Conservation (phyloP, 805 yeast genomes). For the Lipomyces sp. region DNA sequence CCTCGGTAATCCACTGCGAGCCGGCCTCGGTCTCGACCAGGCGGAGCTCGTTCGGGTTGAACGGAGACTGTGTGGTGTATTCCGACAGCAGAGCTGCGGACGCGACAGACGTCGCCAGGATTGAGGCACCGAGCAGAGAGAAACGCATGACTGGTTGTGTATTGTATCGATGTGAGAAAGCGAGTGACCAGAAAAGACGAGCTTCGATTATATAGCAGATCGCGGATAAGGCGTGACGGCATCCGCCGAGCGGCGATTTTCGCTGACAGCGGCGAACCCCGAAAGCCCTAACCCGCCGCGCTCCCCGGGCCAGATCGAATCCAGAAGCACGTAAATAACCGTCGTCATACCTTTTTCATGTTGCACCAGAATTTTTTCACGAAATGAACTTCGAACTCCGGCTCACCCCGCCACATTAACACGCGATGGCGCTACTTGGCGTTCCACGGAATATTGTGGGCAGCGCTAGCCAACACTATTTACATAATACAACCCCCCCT, state of each 20-base stretch:
- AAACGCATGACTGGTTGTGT: constrained; percentile 14
- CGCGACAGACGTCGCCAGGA: constrained; percentile 10
- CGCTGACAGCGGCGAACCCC: constrained; percentile 8
- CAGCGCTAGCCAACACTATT: too few species aligned
- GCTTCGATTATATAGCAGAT: too few species aligned
- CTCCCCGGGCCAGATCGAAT: not conserved
- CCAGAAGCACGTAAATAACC: not conserved
- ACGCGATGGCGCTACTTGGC: too few species aligned
- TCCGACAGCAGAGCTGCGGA: constrained; percentile 23
- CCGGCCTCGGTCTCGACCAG: constrained; percentile 27
- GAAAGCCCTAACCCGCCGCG: not conserved
- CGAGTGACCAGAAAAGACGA: too few species aligned
- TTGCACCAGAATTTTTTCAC: too few species aligned
- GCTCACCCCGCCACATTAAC: too few species aligned
- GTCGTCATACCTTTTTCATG: not conserved
- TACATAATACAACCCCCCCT: too few species aligned
- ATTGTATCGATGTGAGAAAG: too few species aligned
- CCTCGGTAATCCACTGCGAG: constrained; percentile 39
- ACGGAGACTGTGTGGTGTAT: constrained; percentile 14
- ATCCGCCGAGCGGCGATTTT: too few species aligned
- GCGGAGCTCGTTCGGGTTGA: constrained; percentile 23
- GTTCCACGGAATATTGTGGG: too few species aligned
- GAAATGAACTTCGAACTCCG: too few species aligned
- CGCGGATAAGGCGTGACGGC: too few species aligned
- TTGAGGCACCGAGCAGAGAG: constrained; percentile 1